Base-by-base conservation (phyloP, 129 eudicot genomes). In the Flaveria sonorensis region DNA sequence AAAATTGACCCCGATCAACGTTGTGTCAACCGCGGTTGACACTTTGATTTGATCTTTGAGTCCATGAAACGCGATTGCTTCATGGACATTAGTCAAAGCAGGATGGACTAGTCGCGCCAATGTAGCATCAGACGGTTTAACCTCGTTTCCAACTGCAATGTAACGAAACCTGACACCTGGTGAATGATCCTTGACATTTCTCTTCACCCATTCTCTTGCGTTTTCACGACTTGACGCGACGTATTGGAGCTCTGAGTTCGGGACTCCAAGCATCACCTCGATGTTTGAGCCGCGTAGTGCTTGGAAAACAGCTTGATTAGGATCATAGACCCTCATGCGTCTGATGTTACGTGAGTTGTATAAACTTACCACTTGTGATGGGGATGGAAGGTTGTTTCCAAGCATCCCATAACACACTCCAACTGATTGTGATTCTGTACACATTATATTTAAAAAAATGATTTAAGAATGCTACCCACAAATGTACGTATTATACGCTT, bases 71-170 rank as follows among this genome's bases (percentile, higher is more conserved):
- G 85, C 62, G 9, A 88, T 24, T 4, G 86, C 89, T 21, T 77
- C 83, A 13, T 73, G 62, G 12, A 88, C 56, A 48, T 85, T 88
- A 11, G 78, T 77, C 59, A 88, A 28, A 61, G 89, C 92, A 2
- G 86, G 87, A 69, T 82, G 92, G 18, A 85, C 86, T 15, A 76
- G 74, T 1, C 69, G 86, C 0, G 87, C 70, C 26, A 83, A 30
- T 23, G 74, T 52, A 7, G 56, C 78, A 40, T 75, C 72, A 7
- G 73, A 2, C 2, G 86, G 92, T 76, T 84, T 83, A 21, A 88
- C 88, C 72, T 88, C 92, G 10, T 88, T 88, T 68, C 92, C 92
- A 23, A 88, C 89, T 0, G 88, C 92, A 32, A 88, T 81, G 79
- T 88, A 88, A 13, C 79, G 77, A 24, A 85, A 85, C 13, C 53